phyloP scores from a whole-genome alignment of 768 basidiomycete species.

The Boletus rubroflammeus region DNA sequence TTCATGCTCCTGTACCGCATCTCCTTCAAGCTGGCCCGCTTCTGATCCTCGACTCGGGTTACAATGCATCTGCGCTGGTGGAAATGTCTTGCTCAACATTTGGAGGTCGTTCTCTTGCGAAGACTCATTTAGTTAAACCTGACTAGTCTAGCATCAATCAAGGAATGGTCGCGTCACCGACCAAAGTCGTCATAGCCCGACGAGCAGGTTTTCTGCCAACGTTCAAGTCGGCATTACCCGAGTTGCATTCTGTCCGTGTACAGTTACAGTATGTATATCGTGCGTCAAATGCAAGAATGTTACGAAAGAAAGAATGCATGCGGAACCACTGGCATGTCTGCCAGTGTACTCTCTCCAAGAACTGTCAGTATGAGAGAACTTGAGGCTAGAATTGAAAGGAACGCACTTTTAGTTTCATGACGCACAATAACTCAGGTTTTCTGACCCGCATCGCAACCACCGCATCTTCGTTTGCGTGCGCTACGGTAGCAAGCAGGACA shows the following conservation, averaged over 20 bases:
- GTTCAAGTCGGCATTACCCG: not conserved
- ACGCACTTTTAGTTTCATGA: not conserved
- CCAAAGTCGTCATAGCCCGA: not conserved
- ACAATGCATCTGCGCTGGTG: too few relatives aligned
- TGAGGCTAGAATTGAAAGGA: not conserved
- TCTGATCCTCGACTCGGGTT: too few relatives aligned
- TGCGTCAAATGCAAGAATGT: not conserved
- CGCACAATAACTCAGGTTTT: not conserved
- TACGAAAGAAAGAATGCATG: not conserved
- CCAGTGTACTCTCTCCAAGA: not conserved
- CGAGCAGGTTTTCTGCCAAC: not conserved
- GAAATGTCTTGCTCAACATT: too few relatives aligned
- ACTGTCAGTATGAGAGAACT: not conserved
- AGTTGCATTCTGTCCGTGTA: not conserved
- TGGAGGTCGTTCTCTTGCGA: not conserved
- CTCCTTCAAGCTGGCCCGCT: too few relatives aligned
- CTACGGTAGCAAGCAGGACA: slow-evolving; percentile 7
- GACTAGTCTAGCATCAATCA: not conserved
- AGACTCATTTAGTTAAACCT: not conserved
- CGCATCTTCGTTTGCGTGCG: not conserved
- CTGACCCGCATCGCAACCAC: not conserved
- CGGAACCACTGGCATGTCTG: not conserved
- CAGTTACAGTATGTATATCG: not conserved
- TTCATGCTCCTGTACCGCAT: too few relatives aligned
- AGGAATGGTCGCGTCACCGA: not conserved